A percentile compares a stretch with the other conserved stretches of the same genome.
Conservation (phyloP, 768 basidiomycete species). For the Boletus vinaceobasis region DNA sequence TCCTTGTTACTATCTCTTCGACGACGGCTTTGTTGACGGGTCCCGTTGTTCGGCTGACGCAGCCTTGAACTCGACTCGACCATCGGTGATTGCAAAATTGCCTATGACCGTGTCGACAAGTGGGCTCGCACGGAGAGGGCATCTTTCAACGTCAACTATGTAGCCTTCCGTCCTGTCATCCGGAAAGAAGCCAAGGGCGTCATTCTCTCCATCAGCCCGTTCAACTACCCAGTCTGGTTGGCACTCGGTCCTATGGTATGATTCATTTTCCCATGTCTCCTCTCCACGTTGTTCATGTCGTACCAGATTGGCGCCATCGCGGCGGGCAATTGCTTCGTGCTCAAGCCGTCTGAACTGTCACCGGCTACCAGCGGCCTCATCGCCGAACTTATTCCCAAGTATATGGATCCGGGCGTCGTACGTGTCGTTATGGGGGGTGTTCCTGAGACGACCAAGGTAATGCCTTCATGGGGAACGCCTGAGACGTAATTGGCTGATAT, state of each 20-base stretch:
- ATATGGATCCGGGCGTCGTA: constrained; percentile 66
- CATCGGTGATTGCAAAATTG: constrained; percentile 51
- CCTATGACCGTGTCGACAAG: constrained; percentile 62
- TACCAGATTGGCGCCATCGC: constrained; percentile 66
- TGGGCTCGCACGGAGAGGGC: constrained; percentile 70
- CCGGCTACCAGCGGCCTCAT: constrained; percentile 55
- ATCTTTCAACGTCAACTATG: constrained; percentile 53
- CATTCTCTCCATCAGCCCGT: constrained; percentile 65
- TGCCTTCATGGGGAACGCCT: neutral
- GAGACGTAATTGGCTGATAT: neutral
- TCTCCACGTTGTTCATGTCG: neutral
- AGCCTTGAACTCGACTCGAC: constrained; percentile 62
- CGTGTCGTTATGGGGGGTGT: constrained; percentile 67
- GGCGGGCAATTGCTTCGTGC: constrained; percentile 65
- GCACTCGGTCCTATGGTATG: constrained; percentile 56
- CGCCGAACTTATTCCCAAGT: constrained; percentile 67
- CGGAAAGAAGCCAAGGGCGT: constrained; percentile 78
- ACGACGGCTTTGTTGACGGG: neutral
- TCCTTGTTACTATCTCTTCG: constrained; percentile 12
- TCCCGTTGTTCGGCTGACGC: neutral
- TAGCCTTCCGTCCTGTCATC: constrained; percentile 58
- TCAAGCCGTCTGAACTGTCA: constrained; percentile 76
- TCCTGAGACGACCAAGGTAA: constrained; percentile 57
- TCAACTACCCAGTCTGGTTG: constrained; percentile 73
- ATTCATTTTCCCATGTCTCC: neutral